Conservation (phyloP, 208 protist species). For the Leishmania martiniquensis region DNA sequence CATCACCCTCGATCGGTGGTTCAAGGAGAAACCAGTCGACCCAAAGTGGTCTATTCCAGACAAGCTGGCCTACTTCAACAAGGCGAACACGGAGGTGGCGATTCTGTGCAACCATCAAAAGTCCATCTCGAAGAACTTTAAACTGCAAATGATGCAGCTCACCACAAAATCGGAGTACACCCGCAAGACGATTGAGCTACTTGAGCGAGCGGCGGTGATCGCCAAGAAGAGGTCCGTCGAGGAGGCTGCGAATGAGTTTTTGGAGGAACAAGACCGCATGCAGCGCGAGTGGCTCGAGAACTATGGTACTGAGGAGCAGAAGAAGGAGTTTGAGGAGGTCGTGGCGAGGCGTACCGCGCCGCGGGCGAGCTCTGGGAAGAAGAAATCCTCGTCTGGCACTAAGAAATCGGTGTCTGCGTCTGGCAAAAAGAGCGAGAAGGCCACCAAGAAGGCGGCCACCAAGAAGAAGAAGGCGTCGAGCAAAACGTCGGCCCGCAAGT, state of each 20-base stretch:
- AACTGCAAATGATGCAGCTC: conserved; percentile 79
- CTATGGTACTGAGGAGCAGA: conserved; percentile 90
- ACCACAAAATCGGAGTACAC: conserved; percentile 80
- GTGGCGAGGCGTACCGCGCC: conserved; percentile 65
- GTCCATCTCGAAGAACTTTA: conserved; percentile 93
- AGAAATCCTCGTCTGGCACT: conserved; percentile 28
- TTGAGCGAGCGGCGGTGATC: conserved; percentile 69
- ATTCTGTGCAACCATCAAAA: conserved; percentile 99
- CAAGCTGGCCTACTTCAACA: conserved; percentile 98
- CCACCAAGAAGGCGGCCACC: too few species aligned
- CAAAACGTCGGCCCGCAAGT: conserved; percentile 47
- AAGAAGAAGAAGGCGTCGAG: conserved; percentile 57
- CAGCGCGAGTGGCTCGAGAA: conserved; percentile 88
- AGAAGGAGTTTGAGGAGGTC: conserved; percentile 84
- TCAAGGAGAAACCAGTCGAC: conserved; percentile 91
- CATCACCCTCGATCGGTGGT: conserved; percentile 96
- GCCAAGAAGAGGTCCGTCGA: conserved; percentile 74
- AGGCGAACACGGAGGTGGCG: conserved; percentile 98
- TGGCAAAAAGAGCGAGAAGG: conserved; percentile 9
- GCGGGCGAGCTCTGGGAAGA: conserved; percentile 32
- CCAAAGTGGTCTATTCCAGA: conserved; percentile 64
- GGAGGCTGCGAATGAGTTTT: conserved; percentile 81
- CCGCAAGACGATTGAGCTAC: conserved; percentile 70
- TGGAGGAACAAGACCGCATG: conserved; percentile 86
- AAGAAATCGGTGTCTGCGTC: conserved; percentile 45